Conservation (phyloP, 2,329 filamentous ascomycete genomes). For the Diaporthe helianthi region DNA sequence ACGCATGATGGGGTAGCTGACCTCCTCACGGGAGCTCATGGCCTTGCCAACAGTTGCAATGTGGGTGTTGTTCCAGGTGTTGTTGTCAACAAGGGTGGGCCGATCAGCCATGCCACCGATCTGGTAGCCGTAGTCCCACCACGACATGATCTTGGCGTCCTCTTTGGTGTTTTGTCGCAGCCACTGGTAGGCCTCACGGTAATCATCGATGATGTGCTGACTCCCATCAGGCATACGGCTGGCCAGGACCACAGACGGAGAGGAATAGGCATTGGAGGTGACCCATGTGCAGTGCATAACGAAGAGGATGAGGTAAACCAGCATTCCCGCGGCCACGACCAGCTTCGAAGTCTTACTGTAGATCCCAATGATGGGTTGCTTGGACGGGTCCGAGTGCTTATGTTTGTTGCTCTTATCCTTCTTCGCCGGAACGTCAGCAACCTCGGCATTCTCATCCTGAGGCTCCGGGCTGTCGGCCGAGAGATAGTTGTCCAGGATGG, state of each 20-base stretch:
- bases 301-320: conserved; percentile 87
- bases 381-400: conserved; percentile 71
- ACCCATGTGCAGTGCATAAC: conserved; percentile 99
- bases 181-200: conserved; percentile 99
- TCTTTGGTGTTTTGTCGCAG: conserved; percentile 94
- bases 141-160: conserved; percentile 98
- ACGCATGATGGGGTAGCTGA: conserved; percentile 97
- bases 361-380: conserved; percentile 80
- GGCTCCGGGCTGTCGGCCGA: conserved; percentile 67
- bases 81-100: conserved; percentile 97
- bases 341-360: conserved; percentile 82
- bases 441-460: conserved; percentile 51
- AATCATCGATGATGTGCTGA: conserved; percentile 99
- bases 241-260: conserved; percentile 93
- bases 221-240: conserved; percentile 91
- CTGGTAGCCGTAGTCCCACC: conserved; percentile 99
- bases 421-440: conserved; percentile 62
- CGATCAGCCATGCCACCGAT: conserved; percentile 99
- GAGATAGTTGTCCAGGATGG: conserved; percentile 88
- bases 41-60: conserved; percentile 99
- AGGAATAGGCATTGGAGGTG: conserved; percentile 98
- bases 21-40: conserved; percentile 96
- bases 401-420: conserved; percentile 54
- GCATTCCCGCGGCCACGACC: conserved; percentile 74
- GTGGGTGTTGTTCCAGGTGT: conserved; percentile 99